Percentiles rank a stretch among this genome's conserved stretches.
Conservation (phyloP, 2,329 filamentous ascomycete genomes). For the Diplodia seriata region DNA sequence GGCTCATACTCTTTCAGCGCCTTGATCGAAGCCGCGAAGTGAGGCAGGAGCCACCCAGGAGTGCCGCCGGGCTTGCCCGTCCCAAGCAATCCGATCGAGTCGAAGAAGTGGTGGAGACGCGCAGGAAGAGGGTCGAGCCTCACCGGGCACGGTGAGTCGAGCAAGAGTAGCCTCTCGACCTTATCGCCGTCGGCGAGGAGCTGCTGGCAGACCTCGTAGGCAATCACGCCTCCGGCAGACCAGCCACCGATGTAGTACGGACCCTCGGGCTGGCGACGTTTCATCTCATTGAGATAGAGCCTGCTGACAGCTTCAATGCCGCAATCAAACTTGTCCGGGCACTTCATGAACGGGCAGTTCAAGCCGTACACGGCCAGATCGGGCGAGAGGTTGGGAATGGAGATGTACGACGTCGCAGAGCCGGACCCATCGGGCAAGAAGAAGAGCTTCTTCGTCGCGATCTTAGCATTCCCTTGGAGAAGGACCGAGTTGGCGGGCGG, state of each 20-base stretch:
- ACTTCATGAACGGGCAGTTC: constrained; percentile 76
- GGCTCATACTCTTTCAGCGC: constrained; percentile 74
- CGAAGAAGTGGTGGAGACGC: constrained; percentile 74
- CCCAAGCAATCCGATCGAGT: constrained; percentile 73
- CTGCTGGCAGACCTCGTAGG: constrained; percentile 59
- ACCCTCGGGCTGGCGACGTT: constrained; percentile 71
- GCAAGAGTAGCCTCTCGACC: constrained; percentile 59
- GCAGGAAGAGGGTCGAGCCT: constrained; percentile 58
- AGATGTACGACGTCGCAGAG: constrained; percentile 71
- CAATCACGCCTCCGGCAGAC: constrained; percentile 63
- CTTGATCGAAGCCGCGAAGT: constrained; percentile 73
- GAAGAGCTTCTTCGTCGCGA: constrained; percentile 62
- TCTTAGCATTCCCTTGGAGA: constrained; percentile 64
- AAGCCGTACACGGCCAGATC: constrained; percentile 61
- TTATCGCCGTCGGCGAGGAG: constrained; percentile 57
- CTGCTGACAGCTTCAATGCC: constrained; percentile 70
- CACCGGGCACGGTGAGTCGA: constrained; percentile 62
- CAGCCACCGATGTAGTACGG: constrained; percentile 63
- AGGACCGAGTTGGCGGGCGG: constrained; percentile 62
- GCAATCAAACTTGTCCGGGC: constrained; percentile 68
- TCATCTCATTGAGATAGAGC: constrained; percentile 73
- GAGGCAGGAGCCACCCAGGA: constrained; percentile 75
- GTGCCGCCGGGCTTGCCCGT: constrained; percentile 65
- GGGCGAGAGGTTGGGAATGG: constrained; percentile 62
- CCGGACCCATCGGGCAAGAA: constrained; percentile 62